Percentiles rank a stretch among this genome's conserved stretches.
Conservation (phyloP, 2,329 filamentous ascomycete species). For the Blastomyces silverae region DNA sequence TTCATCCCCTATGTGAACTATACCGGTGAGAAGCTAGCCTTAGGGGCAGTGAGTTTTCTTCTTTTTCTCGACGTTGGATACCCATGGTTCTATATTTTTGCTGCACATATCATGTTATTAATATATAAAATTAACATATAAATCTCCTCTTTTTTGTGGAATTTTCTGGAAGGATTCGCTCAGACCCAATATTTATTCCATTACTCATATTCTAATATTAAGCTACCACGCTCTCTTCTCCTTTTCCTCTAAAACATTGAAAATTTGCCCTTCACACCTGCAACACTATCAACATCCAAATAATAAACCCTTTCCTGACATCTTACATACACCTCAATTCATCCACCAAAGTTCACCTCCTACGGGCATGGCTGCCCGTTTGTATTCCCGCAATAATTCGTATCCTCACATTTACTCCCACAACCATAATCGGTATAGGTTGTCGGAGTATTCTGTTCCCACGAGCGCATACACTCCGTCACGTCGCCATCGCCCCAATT, state of each 20-base stretch:
- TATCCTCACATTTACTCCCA: slow-evolving; percentile 9
- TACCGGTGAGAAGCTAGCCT: background rate
- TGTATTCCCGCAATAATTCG: slow-evolving; percentile 5
- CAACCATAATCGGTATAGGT: slow-evolving; percentile 11
- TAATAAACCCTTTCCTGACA: background rate
- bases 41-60: background rate
- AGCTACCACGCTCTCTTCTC: background rate
- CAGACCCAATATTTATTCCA: background rate
- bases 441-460: slow-evolving; percentile 8
- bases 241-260: background rate
- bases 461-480: slow-evolving; percentile 10
- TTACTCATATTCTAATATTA: background rate
- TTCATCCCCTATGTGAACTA: background rate
- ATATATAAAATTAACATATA: background rate
- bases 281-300: background rate
- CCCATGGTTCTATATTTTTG: background rate
- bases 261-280: background rate
- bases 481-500: slow-evolving; percentile 4
- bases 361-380: slow-evolving; percentile 2
- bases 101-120: background rate
- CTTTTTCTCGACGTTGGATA: background rate
- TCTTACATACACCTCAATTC: background rate
- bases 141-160: background rate
- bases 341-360: background rate
- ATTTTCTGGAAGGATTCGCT: background rate